These are phyloP conservation scores for Candida maris DNA, from an alignment of 805 yeast species.

Conservation along the genomic window DNA sequence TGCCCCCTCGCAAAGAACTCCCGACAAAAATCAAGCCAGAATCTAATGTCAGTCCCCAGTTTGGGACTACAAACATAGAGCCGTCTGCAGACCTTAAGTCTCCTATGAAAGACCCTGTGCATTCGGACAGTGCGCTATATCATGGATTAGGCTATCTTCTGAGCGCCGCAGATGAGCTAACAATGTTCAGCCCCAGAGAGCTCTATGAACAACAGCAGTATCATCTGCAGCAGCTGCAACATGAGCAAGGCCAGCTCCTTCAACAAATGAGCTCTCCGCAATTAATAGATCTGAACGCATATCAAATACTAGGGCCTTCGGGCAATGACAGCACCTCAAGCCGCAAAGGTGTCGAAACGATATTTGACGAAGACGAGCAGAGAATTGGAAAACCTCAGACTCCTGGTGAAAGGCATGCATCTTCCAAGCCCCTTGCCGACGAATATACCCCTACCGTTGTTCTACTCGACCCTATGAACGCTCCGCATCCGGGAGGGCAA, in stretches of 20 bases:
- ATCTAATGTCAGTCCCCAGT: too few species aligned
- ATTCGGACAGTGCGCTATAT: constrained; percentile 28
- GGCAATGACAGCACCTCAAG: constrained; percentile 1
- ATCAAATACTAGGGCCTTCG: background rate
- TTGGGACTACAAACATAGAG: too few species aligned
- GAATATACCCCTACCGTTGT: background rate
- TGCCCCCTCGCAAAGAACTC: too few species aligned
- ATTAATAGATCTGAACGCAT: constrained; percentile 7
- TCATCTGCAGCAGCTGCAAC: constrained; percentile 16
- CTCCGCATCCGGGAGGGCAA: constrained; percentile 22
- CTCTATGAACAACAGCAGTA: constrained; percentile 14
- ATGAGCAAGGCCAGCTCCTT: constrained; percentile 18
- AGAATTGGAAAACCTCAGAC: background rate
- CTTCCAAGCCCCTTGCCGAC: background rate
- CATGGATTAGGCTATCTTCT: constrained; percentile 32
- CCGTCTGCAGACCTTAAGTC: too few species aligned
- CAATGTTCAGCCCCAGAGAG: constrained; percentile 14
- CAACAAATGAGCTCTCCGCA: constrained; percentile 14
- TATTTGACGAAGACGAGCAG: too few species aligned
- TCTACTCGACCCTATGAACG: constrained; percentile 1
- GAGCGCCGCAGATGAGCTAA: constrained; percentile 19
- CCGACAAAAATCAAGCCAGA: too few species aligned
- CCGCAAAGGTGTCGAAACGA: too few species aligned
- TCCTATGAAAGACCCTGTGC: constrained; percentile 1
- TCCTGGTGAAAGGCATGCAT: too few species aligned